Evolutionary conservation across 1,284 basidiomycete species (phyloP).

Genomic region (Phellopilus nigrolimitatus): DNA sequence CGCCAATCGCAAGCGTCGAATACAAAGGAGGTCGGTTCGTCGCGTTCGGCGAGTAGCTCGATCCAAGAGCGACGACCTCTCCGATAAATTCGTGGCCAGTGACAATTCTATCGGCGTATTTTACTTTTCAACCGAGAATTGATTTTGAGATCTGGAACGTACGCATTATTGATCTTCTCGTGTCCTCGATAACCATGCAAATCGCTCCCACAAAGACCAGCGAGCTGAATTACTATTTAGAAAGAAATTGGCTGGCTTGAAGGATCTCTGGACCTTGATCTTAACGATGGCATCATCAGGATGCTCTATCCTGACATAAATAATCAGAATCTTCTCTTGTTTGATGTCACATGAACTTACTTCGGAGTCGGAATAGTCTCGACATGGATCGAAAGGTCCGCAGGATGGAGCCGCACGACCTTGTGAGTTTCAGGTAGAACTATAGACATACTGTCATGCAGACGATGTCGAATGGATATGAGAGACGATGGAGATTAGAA

Average conservation of each 20-base stretch:
- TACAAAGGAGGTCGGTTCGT: constrained; percentile 57
- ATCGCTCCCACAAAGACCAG: constrained; percentile 80
- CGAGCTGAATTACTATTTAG: constrained; percentile 39
- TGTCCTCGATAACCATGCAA: constrained; percentile 74
- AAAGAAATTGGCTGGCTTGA: neutral
- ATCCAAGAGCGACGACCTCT: constrained; percentile 68
- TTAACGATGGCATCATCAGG: constrained; percentile 74
- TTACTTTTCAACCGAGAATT: constrained; percentile 20
- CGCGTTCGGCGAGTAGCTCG: constrained; percentile 45
- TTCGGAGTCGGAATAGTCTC: constrained; percentile 8
- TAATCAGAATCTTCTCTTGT: neutral
- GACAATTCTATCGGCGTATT: constrained; percentile 40
- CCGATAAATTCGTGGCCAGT: constrained; percentile 86
- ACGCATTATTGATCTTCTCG: constrained; percentile 35
- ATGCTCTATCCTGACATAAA: constrained; percentile 50
- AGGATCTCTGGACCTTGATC: constrained; percentile 44
- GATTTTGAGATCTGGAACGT: constrained; percentile 22
- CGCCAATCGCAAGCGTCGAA: constrained; percentile 66
- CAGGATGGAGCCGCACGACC: constrained; percentile 5
- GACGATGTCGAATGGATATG: no score
- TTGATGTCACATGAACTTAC: neutral
- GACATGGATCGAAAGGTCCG: constrained; percentile 5
- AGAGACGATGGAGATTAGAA: no score
- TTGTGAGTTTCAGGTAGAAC: constrained; percentile 9
- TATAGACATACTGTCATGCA: neutral